Base-by-base conservation (phyloP, 2,329 filamentous ascomycete species). In the Hymenoscyphus occultus region DNA sequence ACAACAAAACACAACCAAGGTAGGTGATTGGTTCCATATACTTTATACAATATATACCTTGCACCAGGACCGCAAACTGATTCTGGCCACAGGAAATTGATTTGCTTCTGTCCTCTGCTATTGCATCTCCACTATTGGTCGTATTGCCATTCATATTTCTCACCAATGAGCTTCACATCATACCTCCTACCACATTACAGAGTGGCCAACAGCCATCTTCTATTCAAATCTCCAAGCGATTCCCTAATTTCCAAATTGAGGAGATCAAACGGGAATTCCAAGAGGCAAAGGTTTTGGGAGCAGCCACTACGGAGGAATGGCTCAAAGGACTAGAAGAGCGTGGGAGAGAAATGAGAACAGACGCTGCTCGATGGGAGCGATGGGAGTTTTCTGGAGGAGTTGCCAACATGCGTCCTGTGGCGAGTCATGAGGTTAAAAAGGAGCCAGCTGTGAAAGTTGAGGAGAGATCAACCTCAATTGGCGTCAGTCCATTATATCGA, bases 231-330 rank as follows among this genome's bases (percentile, higher is more conserved):
- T 83, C 81, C 12, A 94, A 93, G 74, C 80, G 87, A 59, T 93
- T 88, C 73, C 87, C 83, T 75, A 83, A 82, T 57, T 74, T 80
- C 32, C 85, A 93, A 65, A 81, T 92, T 42, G 82, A 87, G 32
- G 80, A 81, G 7, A 82, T 93, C 68, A 83, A 84, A 65, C 74
- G 79, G 39, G 86, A 91, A 71, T 86, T 91, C 69, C 79, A 84
- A 56, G 80, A 85, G 5, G 90, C 88, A 62, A 85, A 86, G 70
- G 77, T 80, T n/a, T 82, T 91, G 70, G 90, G 91, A n/a, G 71
- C 82, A 56, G 87, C 88, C 54, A 85, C 88, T 12, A 83, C 84
- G 3, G 89, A 92, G 70, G 91, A 93, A 75, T 95, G 91, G 91
- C 80, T 87, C 39, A 93, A 93, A 76, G 91, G 91, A 10, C 82